Evolutionary conservation across 1,284 basidiomycete genomes (phyloP), one percentile per base, ranked within the genome.

Genomic region (Coniophora puteana): DNA sequence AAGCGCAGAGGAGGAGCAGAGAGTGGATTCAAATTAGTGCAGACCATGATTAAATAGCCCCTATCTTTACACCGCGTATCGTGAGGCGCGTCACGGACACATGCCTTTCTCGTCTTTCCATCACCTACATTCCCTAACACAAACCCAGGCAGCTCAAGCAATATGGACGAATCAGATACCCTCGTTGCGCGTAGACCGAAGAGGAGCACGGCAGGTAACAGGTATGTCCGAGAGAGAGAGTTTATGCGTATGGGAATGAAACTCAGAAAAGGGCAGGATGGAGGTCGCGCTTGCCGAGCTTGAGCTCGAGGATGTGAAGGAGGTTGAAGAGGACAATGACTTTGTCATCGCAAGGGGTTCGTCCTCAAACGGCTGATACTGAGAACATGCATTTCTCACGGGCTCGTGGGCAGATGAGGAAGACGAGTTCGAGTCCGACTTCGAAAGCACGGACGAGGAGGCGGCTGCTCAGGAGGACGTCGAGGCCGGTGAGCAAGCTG

Each of bases 371-470:
- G 28, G 24, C 17, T 23, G 13, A 14, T 5, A 22, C 39, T 40
- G 12, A 40, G 12, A 7, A 18, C 40, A 2, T 46, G 13, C n/a
- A 22, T 40, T 26, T 44, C 10, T n/a, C 18, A 17, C 5, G 13
- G 20, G 26, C 6, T 17, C 38, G 25, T 37, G 30, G 32, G 22
- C 49, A 87, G 88, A 84, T 38, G 87, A 91, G 58, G 78, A 85
- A 46, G 88, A 90, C 52, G 58, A 82, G 8, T 88, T 88, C 48
- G 86, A 75, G 46, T 86, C 82, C 12, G 89, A 91, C 57, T 91
- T 91, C 52, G 81, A 79, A 46, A 88, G 83, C 47, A 90, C 86
- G 1, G 88, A 89, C 40, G 83, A 86, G 43, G 87, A 88, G 49
- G n/a, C n/a, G n/a, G 76, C 70, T 23, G 65, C 54, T 1, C 71